phyloP scores from a whole-genome alignment of 1,284 basidiomycete species.

The Rhodotorula sp. region DNA sequence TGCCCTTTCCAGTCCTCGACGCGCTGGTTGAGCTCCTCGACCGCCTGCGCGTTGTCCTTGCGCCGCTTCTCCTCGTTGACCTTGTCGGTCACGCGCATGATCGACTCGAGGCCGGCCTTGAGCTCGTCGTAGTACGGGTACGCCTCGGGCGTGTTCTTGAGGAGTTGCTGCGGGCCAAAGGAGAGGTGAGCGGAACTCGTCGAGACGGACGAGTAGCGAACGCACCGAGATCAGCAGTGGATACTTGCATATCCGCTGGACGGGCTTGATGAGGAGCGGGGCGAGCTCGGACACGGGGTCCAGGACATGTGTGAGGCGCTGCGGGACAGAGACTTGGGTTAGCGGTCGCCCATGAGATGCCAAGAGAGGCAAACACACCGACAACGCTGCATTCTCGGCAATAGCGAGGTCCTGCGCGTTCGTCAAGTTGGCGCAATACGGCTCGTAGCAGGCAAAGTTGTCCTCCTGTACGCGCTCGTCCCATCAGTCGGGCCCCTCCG shows the following conservation, averaged over 20 bases:
- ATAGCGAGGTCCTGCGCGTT: slow-evolving; percentile 82
- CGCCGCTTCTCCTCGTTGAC: slow-evolving; percentile 92
- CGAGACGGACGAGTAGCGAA: too few species aligned
- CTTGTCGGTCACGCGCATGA: slow-evolving; percentile 90
- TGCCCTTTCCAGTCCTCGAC: slow-evolving; percentile 99
- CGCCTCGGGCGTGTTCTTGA: slow-evolving; percentile 65
- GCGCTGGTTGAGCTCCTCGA: slow-evolving; percentile 81
- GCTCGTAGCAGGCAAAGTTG: slow-evolving; percentile 91
- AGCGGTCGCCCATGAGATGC: not conserved
- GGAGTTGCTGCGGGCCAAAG: slow-evolving; percentile 48
- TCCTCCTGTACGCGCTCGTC: slow-evolving; percentile 67
- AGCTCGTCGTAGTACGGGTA: slow-evolving; percentile 81
- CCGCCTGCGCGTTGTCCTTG: slow-evolving; percentile 79
- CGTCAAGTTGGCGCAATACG: slow-evolving; percentile 96
- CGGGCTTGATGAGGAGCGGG: slow-evolving; percentile 74
- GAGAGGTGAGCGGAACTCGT: not conserved
- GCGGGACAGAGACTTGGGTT: not conserved
- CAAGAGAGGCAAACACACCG: slow-evolving; percentile 55
- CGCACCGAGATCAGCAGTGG: slow-evolving; percentile 65
- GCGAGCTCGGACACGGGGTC: slow-evolving; percentile 70
- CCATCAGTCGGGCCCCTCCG: not conserved
- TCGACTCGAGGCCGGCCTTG: slow-evolving; percentile 76
- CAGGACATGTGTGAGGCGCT: slow-evolving; percentile 48
- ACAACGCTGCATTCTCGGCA: slow-evolving; percentile 76
- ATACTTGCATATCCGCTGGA: slow-evolving; percentile 77